Evolutionary conservation across 805 yeast genomes (phyloP).

Genomic region (Isabelozyma pseudorhagii): DNA sequence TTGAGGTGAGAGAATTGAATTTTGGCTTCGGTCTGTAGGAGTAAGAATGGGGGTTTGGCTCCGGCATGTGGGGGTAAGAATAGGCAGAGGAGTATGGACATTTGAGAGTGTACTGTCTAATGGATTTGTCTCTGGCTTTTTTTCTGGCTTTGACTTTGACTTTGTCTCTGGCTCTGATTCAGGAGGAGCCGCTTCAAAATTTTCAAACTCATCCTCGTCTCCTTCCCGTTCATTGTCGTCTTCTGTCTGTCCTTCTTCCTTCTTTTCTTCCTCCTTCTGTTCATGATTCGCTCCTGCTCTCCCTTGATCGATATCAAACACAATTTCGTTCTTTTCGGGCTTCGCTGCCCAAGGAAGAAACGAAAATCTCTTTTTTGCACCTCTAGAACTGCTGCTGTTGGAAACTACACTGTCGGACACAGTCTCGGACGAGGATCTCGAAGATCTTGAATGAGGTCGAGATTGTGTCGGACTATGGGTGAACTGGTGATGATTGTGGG

Average conservation of each 20-base stretch:
- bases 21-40: not conserved
- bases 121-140: not conserved
- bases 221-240: conserved; percentile 3
- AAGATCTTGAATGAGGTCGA: not conserved
- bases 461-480: not conserved
- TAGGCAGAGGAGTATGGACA: not conserved
- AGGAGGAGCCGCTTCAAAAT: not conserved
- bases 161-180: not conserved
- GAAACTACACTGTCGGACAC: not conserved
- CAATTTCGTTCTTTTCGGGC: not conserved
- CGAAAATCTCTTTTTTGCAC: not conserved
- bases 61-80: not conserved
- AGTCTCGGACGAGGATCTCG: not conserved
- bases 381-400: not conserved
- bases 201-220: not conserved
- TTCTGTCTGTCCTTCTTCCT: not conserved
- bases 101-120: not conserved
- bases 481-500: not conserved
- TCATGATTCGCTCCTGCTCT: not conserved
- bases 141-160: not conserved
- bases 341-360: not conserved
- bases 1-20: not conserved
- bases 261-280: not conserved
- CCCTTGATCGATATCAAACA: not conserved
- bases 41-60: not conserved